Evolutionary conservation across 768 basidiomycete genomes (phyloP), one percentile per base, ranked within the genome.

Genomic region (Tricholoma saponaceum): DNA sequence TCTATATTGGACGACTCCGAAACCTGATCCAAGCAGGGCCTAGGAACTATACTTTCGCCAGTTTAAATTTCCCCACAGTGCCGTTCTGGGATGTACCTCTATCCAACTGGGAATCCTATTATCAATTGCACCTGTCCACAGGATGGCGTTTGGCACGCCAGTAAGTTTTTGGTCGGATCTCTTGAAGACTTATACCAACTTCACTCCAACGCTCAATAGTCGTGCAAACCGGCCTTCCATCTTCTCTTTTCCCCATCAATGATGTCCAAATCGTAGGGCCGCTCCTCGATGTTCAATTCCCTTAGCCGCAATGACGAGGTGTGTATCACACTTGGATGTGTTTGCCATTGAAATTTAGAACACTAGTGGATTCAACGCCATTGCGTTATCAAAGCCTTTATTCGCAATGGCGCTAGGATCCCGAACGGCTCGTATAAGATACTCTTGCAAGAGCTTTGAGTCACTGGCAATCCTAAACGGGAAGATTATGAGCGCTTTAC

Each of bases 121-220:
- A 14, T 35, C 12, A 35, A 14, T 12, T 13, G 8, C 14, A 13
- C 12, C 14, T 35, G 33, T 35, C n/a, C 16, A 3, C 26, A 51
- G 50, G 68, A 73, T 67, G 33, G 70, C 65, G 0, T 83, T 84
- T 56, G 84, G 84, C 16, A 79, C 82, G 2, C 74, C 80, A 2
- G 54, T 67, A n/a, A n/a, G n/a, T 13, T 60, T 83, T 44, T 72
- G 74, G 13, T 61, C 79, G 14, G 83, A 84, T 60, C 74, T 85
- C 13, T 83, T 84, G 1, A 67, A 69, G 26, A 52, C 78, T 1
- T 62, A 75, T 58, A 73, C 76, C 63, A 67, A 74, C 18, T 66
- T 83, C 59, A 70, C 60, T 5, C 70, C 75, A 1, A 79, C 76
- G 1, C 62, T 81, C 52, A 71, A 71, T 54, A 64, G 65, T n/a